Percentiles rank a stretch among this genome's conserved stretches.
These are phyloP conservation scores for Spergularia bocconei DNA, from an alignment of 148 eudicot genomes.

Conservation along the genomic window DNA sequence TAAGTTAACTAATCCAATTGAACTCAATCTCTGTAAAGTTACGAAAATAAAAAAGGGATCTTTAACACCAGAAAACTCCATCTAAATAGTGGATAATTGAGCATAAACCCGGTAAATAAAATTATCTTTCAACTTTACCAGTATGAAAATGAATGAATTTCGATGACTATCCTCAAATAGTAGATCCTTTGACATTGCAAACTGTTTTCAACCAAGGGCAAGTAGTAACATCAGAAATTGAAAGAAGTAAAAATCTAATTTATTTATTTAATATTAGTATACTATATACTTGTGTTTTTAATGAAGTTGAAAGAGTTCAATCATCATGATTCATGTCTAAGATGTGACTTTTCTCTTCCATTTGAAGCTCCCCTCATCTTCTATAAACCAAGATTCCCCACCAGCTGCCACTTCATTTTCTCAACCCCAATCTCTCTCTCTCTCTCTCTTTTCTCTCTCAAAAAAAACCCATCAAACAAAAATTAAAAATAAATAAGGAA, in stretches of 20 bases:
- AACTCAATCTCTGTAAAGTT: too few species aligned
- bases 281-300: background rate
- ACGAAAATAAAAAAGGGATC: too few species aligned
- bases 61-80: too few species aligned
- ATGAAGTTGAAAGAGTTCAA: conserved; percentile 22
- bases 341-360: conserved; percentile 54
- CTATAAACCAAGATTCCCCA: conserved; percentile 72
- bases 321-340: conserved; percentile 17
- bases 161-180: too few species aligned
- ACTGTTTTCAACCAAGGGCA: too few species aligned
- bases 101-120: too few species aligned
- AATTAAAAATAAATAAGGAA: background rate
- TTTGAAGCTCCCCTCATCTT: conserved; percentile 29
- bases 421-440: conserved; percentile 28
- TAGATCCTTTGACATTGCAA: too few species aligned
- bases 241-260: background rate
- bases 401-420: conserved; percentile 69
- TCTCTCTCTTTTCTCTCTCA: conserved; percentile 33
- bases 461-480: conserved; percentile 7
- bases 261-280: background rate
- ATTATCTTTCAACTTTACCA: too few species aligned
- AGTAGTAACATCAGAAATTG: background rate
- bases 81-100: too few species aligned
- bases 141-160: too few species aligned
- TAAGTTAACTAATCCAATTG: too few species aligned